Evolutionary conservation across 2,329 filamentous ascomycete genomes (phyloP).

Genomic region (Colletotrichum costaricense): DNA sequence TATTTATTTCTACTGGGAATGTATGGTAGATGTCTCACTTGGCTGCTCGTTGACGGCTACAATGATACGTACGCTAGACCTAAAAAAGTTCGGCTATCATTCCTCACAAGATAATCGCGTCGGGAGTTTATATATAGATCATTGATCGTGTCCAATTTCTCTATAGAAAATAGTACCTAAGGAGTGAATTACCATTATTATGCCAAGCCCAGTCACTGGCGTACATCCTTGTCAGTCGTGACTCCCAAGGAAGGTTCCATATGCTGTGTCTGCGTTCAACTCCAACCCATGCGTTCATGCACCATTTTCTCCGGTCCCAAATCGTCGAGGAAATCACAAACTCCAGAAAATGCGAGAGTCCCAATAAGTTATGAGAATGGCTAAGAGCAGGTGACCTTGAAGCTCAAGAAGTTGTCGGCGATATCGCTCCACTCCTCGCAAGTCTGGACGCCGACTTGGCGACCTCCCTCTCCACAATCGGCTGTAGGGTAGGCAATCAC

Average conservation of each 20-base stretch:
- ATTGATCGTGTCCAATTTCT: no score
- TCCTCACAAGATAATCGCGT: no score
- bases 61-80: not conserved
- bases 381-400: not conserved
- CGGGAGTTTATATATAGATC: no score
- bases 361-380: not conserved
- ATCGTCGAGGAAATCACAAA: not conserved
- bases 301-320: not conserved
- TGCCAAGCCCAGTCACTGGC: not conserved
- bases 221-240: not conserved
- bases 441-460: not conserved
- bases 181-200: not conserved
- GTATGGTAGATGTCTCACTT: no score
- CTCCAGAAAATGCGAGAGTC: not conserved
- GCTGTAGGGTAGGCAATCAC: constrained; percentile 7
- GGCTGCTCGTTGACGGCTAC: no score
- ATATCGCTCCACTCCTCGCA: not conserved
- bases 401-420: not conserved
- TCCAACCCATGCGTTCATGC: not conserved
- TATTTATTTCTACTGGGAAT: no score
- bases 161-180: not conserved
- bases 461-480: not conserved
- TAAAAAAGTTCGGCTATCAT: no score
- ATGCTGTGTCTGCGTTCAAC: not conserved
- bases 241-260: not conserved